Evolutionary conservation across 768 basidiomycete genomes (phyloP).

Genomic region (Tephrocybe sp.): DNA sequence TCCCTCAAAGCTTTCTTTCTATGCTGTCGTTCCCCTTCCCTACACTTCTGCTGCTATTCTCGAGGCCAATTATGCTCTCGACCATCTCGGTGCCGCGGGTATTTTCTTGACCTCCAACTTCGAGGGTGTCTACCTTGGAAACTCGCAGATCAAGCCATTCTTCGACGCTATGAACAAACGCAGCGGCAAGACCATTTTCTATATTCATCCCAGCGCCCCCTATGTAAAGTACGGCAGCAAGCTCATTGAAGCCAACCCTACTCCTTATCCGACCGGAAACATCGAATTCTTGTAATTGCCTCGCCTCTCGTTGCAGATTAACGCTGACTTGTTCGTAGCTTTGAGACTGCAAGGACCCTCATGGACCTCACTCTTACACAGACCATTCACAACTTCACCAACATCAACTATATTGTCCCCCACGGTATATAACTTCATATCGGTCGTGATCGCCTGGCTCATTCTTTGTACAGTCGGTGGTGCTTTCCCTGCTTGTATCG

Average conservation of each 20-base stretch:
- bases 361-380: constrained; percentile 29
- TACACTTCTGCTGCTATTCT: constrained; percentile 30
- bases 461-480: constrained; percentile 25
- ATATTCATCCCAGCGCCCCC: constrained; percentile 31
- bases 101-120: constrained; percentile 31
- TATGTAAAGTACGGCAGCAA: constrained; percentile 24
- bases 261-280: constrained; percentile 29
- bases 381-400: constrained; percentile 31
- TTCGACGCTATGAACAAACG: constrained; percentile 30
- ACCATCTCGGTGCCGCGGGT: constrained; percentile 31
- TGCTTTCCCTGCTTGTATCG: constrained; percentile 32
- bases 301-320: background rate
- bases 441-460: background rate
- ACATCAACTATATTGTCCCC: constrained; percentile 33
- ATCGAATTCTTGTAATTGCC: constrained; percentile 33
- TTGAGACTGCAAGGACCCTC: constrained; percentile 30
- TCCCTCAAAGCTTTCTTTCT: constrained; percentile 29
- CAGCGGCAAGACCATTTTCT: constrained; percentile 26
- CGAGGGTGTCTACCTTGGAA: constrained; percentile 33
- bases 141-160: constrained; percentile 26
- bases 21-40: constrained; percentile 33
- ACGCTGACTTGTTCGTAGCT: constrained; percentile 13
- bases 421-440: constrained; percentile 21
- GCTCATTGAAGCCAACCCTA: constrained; percentile 32
- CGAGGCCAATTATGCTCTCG: constrained; percentile 31